Conservation (phyloP, 768 basidiomycete species). For the Russula virescens region DNA sequence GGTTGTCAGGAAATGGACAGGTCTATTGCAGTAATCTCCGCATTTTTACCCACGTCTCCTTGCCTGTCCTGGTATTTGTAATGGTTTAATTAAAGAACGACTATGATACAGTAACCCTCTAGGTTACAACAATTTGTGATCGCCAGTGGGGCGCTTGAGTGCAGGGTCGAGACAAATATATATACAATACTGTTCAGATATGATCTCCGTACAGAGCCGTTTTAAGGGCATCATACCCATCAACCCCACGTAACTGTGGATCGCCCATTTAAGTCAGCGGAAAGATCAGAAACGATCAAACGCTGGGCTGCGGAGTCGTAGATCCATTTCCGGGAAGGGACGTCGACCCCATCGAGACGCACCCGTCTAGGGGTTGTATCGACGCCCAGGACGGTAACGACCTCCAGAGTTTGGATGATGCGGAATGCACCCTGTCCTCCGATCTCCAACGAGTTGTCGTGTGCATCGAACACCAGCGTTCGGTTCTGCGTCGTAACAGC, state of each 20-base stretch:
- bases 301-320: conserved; percentile 15
- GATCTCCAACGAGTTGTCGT: conserved; percentile 35
- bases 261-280: conserved; percentile 12
- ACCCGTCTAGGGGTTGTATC: conserved; percentile 5
- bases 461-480: conserved; percentile 41
- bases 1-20: background rate
- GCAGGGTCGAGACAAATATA: no score
- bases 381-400: conserved; percentile 54
- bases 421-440: conserved; percentile 37
- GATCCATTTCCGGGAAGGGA: conserved; percentile 11
- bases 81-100: no score
- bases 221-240: background rate
- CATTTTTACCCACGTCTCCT: no score
- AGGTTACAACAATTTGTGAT: no score
- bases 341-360: background rate
- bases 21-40: no score
- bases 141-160: no score
- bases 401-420: conserved; percentile 43
- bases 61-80: no score
- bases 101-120: no score
- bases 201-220: background rate
- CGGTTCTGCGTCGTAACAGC: conserved; percentile 43
- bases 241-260: conserved; percentile 9
- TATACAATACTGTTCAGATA: no score
- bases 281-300: conserved; percentile 10